A percentile compares a stretch with the other conserved stretches of the same genome.
These are phyloP conservation scores for Eimeria praecox DNA, from an alignment of 169 alveolate genomes.

Conservation along the genomic window DNA sequence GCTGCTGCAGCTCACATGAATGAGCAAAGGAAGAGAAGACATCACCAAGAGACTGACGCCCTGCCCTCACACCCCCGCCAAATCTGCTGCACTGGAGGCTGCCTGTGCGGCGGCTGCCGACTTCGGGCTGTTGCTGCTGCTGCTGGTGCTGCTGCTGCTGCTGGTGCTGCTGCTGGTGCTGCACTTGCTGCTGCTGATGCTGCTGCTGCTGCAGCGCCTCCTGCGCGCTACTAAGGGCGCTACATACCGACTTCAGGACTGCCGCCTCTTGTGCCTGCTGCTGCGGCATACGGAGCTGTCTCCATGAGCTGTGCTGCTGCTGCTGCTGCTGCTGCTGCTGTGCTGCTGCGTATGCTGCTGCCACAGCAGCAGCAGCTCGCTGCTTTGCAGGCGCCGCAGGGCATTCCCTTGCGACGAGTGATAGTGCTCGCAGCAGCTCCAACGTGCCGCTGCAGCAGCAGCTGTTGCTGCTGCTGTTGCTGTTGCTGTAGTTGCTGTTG, in stretches of 20 bases:
- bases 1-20: neutral
- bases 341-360: slow-evolving; percentile 29
- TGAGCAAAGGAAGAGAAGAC: neutral
- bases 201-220: slow-evolving; percentile 3
- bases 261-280: neutral
- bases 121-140: slow-evolving; percentile 24
- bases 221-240: slow-evolving; percentile 31
- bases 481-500: too few relatives aligned
- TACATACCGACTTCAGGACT: neutral
- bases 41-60: slow-evolving; percentile 23
- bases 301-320: slow-evolving; percentile 16
- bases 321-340: slow-evolving; percentile 18
- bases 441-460: slow-evolving; percentile 1
- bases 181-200: slow-evolving; percentile 22
- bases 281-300: neutral
- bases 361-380: slow-evolving; percentile 37
- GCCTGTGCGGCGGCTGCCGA: slow-evolving; percentile 26
- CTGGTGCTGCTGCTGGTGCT: slow-evolving; percentile 14
- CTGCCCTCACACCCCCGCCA: neutral
- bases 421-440: neutral
- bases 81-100: neutral
- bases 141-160: neutral
- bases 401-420: neutral
- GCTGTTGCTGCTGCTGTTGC: neutral
- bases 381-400: neutral